Percentiles rank a stretch among this genome's conserved stretches.
Evolutionary conservation across 805 yeast species (phyloP).

Genomic region (Vanderwaltozyma yarrowii): DNA sequence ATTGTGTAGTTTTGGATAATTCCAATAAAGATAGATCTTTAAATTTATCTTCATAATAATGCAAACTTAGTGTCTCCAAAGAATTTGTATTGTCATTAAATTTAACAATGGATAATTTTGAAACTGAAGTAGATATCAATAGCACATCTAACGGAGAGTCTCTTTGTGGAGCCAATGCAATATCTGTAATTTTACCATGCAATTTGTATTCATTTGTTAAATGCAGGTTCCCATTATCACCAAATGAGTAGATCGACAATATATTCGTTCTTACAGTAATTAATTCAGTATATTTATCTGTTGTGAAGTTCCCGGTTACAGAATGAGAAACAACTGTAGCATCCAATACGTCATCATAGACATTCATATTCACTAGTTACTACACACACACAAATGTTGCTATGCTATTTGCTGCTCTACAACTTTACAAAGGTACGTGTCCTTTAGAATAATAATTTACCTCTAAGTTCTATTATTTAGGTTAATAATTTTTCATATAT

Average conservation of each 20-base stretch:
- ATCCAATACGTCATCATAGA: slow-evolving; percentile 63
- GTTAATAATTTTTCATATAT: no score
- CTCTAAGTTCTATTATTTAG: no score
- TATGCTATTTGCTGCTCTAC: no score
- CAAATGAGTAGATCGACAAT: slow-evolving; percentile 30
- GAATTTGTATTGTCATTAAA: slow-evolving; percentile 52
- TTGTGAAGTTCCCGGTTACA: slow-evolving; percentile 41
- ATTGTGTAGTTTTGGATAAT: slow-evolving; percentile 30
- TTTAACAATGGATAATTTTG: slow-evolving; percentile 65
- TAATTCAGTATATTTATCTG: slow-evolving; percentile 36
- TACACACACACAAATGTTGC: no score
- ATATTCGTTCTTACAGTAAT: slow-evolving; percentile 62
- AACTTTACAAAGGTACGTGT: no score
- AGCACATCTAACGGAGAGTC: slow-evolving; percentile 50
- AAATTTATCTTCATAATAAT: slow-evolving; percentile 70
- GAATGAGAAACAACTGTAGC: slow-evolving; percentile 67
- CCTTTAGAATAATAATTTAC: no score
- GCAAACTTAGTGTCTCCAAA: slow-evolving; percentile 69
- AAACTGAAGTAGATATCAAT: slow-evolving; percentile 55
- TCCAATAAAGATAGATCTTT: slow-evolving; percentile 34
- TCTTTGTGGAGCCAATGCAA: slow-evolving; percentile 40
- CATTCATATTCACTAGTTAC: slow-evolving; percentile 60
- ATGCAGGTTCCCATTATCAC: slow-evolving; percentile 18
- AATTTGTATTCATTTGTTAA: slow-evolving; percentile 57
- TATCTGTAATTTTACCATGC: slow-evolving; percentile 56